These are phyloP conservation scores for Claviceps sp. DNA, from an alignment of 2,329 filamentous ascomycete species.

Conservation along the genomic window DNA sequence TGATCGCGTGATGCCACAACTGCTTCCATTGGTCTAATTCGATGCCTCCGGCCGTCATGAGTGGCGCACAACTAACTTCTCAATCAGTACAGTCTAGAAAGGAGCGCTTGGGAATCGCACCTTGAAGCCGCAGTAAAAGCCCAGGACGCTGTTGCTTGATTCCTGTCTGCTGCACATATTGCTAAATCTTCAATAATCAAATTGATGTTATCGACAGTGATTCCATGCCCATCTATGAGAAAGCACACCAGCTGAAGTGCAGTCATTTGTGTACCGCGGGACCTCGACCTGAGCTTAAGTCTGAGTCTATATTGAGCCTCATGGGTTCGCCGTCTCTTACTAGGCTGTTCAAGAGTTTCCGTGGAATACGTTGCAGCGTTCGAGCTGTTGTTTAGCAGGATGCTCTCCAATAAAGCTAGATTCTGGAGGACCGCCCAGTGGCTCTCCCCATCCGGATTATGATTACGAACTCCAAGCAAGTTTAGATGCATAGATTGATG, in stretches of 20 bases:
- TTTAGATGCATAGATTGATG: conserved; percentile 31
- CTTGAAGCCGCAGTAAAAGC: conserved; percentile 70
- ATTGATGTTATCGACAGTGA: conserved; percentile 37
- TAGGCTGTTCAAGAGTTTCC: conserved; percentile 31
- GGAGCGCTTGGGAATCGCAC: conserved; percentile 30
- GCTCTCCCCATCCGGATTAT: conserved; percentile 41
- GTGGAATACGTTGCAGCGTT: conserved; percentile 11
- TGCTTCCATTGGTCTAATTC: conserved; percentile 47
- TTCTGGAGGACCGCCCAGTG: conserved; percentile 48
- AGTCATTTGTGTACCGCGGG: conserved; percentile 32
- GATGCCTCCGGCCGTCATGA: conserved; percentile 20
- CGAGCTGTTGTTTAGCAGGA: conserved; percentile 22
- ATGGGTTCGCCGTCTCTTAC: conserved; percentile 36
- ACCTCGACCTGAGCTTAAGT: conserved; percentile 32
- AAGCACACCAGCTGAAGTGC: conserved; percentile 47
- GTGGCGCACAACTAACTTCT: conserved; percentile 18
- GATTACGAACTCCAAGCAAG: conserved; percentile 40
- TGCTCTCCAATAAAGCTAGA: conserved; percentile 42
- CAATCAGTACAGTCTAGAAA: conserved; percentile 9
- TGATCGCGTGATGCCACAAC: conserved; percentile 60
- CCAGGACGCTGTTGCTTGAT: conserved; percentile 57
- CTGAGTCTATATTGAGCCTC: conserved; percentile 31
- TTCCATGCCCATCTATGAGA: conserved; percentile 31
- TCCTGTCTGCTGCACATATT: conserved; percentile 54
- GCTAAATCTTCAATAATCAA: conserved; percentile 45